Evolutionary conservation across 441 rosid genomes (phyloP).

Genomic region (Gossypium schwendimanii): DNA sequence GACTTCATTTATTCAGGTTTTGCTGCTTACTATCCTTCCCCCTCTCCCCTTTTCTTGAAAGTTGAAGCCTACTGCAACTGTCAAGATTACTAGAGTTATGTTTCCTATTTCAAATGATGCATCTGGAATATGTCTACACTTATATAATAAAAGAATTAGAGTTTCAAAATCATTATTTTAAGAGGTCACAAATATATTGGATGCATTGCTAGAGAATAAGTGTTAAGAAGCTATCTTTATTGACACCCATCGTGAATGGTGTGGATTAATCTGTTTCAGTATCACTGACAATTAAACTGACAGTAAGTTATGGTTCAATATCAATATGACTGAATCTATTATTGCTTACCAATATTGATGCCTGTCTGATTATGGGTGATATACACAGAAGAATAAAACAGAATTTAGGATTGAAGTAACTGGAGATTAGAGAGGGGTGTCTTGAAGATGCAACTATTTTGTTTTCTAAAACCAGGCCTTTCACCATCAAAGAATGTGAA

Average conservation of each 20-base stretch:
- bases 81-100: background rate
- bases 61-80: background rate
- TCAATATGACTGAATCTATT: background rate
- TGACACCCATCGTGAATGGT: background rate
- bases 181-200: background rate
- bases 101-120: background rate
- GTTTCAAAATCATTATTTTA: background rate
- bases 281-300: background rate
- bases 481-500: background rate
- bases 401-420: background rate
- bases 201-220: background rate
- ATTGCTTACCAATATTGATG: background rate
- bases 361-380: background rate
- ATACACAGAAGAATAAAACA: background rate
- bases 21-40: background rate
- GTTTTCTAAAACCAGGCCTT: background rate
- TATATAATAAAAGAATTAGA: background rate
- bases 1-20: constrained; percentile 91
- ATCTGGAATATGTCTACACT: background rate
- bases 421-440: background rate
- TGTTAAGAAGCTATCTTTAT: background rate
- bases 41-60: background rate
- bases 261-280: background rate
- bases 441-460: background rate
- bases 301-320: background rate